phyloP scores from a whole-genome alignment of 257 asterid species.

The Penstemon eatonii region DNA sequence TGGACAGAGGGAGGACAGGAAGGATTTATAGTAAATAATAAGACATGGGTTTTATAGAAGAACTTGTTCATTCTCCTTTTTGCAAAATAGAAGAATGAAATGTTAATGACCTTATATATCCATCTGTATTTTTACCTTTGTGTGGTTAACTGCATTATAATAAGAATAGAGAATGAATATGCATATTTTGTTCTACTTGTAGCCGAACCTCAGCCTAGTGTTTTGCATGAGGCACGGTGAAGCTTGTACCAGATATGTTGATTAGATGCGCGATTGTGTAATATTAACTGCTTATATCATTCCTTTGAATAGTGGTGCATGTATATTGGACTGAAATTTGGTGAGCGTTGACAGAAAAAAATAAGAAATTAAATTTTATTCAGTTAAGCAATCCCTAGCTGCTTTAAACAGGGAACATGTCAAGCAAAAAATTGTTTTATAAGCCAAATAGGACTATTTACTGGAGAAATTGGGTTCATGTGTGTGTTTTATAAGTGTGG shows the following conservation, averaged over 20 bases:
- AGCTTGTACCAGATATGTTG: neutral
- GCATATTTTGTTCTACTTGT: neutral
- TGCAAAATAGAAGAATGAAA: no score
- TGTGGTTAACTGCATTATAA: no score
- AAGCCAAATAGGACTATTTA: neutral
- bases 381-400: neutral
- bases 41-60: no score
- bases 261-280: neutral
- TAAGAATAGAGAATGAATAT: no score
- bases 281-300: neutral
- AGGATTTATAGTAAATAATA: no score
- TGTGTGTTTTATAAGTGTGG: neutral
- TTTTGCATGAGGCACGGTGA: neutral
- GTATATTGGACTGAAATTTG: no score
- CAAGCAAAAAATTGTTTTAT: neutral
- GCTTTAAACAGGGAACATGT: neutral
- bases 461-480: conserved; percentile 2
- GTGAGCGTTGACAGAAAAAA: neutral
- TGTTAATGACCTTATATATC: no score
- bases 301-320: neutral
- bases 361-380: neutral
- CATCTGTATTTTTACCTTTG: no score
- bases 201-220: conserved; percentile 3
- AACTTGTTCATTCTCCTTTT: no score
- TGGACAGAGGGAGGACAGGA: no score